Evolutionary conservation across 2,329 filamentous ascomycete genomes (phyloP), one percentile per base, ranked within the genome.

Genomic region (Aspergillus caelatus): DNA sequence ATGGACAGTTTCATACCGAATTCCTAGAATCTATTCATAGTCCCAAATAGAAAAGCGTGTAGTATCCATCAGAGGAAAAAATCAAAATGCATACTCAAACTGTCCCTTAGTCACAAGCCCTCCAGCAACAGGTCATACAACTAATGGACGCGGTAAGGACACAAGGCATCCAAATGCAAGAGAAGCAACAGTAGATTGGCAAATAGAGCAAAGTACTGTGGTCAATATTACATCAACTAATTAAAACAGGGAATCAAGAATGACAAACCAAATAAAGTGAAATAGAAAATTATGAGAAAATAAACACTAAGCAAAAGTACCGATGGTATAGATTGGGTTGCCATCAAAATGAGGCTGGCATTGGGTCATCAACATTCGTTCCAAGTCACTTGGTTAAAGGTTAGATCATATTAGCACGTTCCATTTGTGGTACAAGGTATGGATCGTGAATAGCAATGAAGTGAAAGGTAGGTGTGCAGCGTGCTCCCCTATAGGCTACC

Each of bases 301-400:
- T 48, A 26, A 12, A 21, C 10, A 48, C 23, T 48, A 34, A 32
- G 19, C 48, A 52, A 52, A 52, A 52, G 28, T 52, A 52, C 48
- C 11, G 19, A n/a, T 21, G 48, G 28, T 34, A 52, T 52, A 52
- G 48, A 52, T 52, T 52, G 48, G 48, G 48, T 52, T 30, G 28
- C 28, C 48, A 34, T 52, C 10, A 52, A 52, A 52, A 52, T 52
- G 48, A 52, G 48, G 48, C 48, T 52, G 48, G 28, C 48, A 32
- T 52, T 52, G 48, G 48, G 48, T 52, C 48, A 52, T 52, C 26
- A 52, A 52, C 26, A 19, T 32, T 32, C 28, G 48, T 34, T 52
- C 9, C 10, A 19, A 12, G 16, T 52, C 48, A 52, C 28, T 52
- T 32, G 14, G 48, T 12, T 48, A n/a, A 52, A 52, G 10, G 9